A percentile compares a stretch with the other conserved stretches of the same genome.
Evolutionary conservation across 2,329 filamentous ascomycete genomes (phyloP).

Genomic region (Helotiales sp.): DNA sequence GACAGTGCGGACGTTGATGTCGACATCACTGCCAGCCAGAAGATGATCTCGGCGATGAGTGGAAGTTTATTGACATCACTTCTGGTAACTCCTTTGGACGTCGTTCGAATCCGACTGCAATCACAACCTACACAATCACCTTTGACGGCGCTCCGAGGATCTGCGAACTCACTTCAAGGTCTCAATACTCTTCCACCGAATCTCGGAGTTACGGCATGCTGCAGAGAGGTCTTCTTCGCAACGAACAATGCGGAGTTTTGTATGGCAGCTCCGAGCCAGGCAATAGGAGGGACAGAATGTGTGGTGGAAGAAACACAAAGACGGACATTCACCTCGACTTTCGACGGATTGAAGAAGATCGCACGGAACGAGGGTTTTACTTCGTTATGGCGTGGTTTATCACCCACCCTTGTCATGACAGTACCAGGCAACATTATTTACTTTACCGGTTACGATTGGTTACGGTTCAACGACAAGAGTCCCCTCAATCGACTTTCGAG

Average conservation of each 20-base stretch:
- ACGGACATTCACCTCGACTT: constrained; percentile 82
- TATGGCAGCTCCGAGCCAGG: constrained; percentile 36
- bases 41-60: constrained; percentile 91
- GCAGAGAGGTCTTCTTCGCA: constrained; percentile 95
- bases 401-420: constrained; percentile 92
- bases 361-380: constrained; percentile 85
- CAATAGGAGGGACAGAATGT: constrained; percentile 57
- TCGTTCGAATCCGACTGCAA: constrained; percentile 92
- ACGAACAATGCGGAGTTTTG: constrained; percentile 73
- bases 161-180: constrained; percentile 50
- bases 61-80: constrained; percentile 89
- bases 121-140: constrained; percentile 65
- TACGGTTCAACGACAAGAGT: constrained; percentile 72
- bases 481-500: constrained; percentile 68
- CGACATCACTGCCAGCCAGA: constrained; percentile 80
- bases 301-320: constrained; percentile 85
- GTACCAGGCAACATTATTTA: constrained; percentile 97
- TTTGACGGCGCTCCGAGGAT: constrained; percentile 52
- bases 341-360: constrained; percentile 92
- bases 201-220: constrained; percentile 91
- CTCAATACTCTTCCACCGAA: constrained; percentile 75
- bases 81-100: constrained; percentile 95
- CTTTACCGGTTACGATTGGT: constrained; percentile 96
- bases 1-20: constrained; percentile 42
- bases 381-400: constrained; percentile 89